Conservation (phyloP, 75 land plant genomes). For the Chamaecyparis obtusa region DNA sequence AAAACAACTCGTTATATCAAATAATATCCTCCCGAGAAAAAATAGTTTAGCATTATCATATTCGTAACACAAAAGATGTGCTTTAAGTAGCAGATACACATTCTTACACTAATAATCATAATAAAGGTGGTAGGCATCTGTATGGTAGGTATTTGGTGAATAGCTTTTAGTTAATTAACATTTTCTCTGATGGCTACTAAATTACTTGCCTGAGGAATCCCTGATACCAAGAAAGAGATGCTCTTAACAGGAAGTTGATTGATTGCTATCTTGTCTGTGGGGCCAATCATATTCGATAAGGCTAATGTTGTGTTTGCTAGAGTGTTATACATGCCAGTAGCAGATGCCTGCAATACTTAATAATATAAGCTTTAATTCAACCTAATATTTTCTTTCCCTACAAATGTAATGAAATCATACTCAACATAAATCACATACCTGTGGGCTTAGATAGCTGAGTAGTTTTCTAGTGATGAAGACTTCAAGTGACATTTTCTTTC, state of each 20-base stretch:
- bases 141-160: too few species aligned
- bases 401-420: too few species aligned
- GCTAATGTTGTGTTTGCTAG: slow-evolving; percentile 34
- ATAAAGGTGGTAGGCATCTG: too few species aligned
- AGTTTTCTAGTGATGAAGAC: slow-evolving; percentile 29
- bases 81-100: too few species aligned
- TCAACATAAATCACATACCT: not conserved
- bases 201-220: slow-evolving; percentile 33
- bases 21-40: too few species aligned
- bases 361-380: not conserved
- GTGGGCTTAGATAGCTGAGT: slow-evolving; percentile 14
- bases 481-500: slow-evolving; percentile 30
- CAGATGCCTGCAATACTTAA: slow-evolving; percentile 21
- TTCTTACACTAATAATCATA: too few species aligned
- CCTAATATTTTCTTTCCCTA: too few species aligned
- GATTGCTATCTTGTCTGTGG: slow-evolving; percentile 34
- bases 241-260: slow-evolving; percentile 23
- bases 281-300: slow-evolving; percentile 42
- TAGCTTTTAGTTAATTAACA: too few species aligned
- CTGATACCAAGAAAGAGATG: slow-evolving; percentile 29
- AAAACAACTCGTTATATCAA: too few species aligned
- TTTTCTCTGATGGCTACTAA: too few species aligned
- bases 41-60: too few species aligned
- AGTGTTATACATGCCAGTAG: slow-evolving; percentile 25
- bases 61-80: too few species aligned